phyloP scores from a whole-genome alignment of 805 yeast species.

The Saccharomyces kudriavzevii region DNA sequence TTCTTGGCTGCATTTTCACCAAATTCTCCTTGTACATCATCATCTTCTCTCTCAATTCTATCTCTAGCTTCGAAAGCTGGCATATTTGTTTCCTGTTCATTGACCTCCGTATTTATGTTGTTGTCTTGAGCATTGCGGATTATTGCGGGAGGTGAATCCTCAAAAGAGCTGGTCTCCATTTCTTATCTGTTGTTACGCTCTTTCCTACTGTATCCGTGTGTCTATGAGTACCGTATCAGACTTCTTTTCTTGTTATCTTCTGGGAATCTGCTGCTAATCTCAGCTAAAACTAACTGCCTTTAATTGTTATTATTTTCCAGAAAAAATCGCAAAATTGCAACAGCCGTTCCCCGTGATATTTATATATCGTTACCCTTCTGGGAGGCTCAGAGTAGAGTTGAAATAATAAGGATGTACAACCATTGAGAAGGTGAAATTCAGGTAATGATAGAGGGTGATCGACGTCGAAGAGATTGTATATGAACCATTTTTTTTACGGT shows the following conservation, averaged over 20 bases:
- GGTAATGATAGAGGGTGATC: not conserved
- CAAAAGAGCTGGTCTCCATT: not conserved
- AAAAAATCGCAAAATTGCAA: not conserved
- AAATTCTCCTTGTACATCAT: not conserved
- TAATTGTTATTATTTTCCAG: not conserved
- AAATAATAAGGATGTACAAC: not conserved
- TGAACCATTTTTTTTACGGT: not conserved
- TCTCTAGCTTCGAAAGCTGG: not conserved
- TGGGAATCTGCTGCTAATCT: not conserved
- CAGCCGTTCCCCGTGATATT: not conserved
- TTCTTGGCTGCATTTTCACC: not conserved
- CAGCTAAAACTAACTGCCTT: not conserved
- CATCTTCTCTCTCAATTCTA: not conserved
- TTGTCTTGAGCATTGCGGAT: not conserved
- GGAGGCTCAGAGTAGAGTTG: not conserved
- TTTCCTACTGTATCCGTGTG: not conserved
- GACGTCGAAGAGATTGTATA: not conserved
- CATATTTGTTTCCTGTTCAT: not conserved
- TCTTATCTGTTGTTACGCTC: not conserved
- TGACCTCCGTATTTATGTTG: not conserved
- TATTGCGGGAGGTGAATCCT: not conserved
- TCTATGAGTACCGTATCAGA: not conserved
- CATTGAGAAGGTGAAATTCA: not conserved
- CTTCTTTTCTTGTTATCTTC: not conserved
- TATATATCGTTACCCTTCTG: not conserved